These are phyloP conservation scores for Heteromeles arbutifolia DNA, from an alignment of 306 rosid species.

Conservation along the genomic window DNA sequence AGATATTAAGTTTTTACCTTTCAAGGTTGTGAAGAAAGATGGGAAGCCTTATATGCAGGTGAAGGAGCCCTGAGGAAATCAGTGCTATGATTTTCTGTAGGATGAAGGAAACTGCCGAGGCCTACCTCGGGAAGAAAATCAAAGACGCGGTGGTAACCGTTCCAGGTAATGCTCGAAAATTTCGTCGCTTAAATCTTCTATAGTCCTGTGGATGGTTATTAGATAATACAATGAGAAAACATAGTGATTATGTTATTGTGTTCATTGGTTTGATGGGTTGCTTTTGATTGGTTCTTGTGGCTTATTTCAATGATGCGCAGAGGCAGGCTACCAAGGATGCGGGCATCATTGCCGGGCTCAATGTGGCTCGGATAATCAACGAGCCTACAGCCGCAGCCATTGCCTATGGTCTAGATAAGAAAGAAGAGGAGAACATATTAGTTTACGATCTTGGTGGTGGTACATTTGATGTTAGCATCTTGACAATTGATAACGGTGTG, in stretches of 20 bases:
- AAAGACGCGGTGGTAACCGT: slow-evolving; percentile 46
- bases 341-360: slow-evolving; percentile 42
- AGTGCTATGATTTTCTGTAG: slow-evolving; percentile 47
- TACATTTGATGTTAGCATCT: slow-evolving; percentile 58
- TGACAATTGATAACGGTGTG: slow-evolving; percentile 52
- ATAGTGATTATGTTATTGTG: too few species aligned
- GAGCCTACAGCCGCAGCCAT: slow-evolving; percentile 53
- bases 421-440: slow-evolving; percentile 38
- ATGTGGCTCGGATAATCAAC: slow-evolving; percentile 41
- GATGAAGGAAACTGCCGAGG: slow-evolving; percentile 56
- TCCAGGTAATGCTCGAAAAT: slow-evolving; percentile 28
- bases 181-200: not conserved
- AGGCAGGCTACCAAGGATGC: slow-evolving; percentile 57
- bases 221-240: not conserved
- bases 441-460: slow-evolving; percentile 66
- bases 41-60: slow-evolving; percentile 52
- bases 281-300: slow-evolving; percentile 20
- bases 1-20: slow-evolving; percentile 43
- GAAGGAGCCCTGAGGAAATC: slow-evolving; percentile 54
- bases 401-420: slow-evolving; percentile 48
- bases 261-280: not conserved
- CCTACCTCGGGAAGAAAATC: slow-evolving; percentile 45
- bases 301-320: slow-evolving; percentile 53
- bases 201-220: not conserved
- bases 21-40: slow-evolving; percentile 42